Evolutionary conservation across 192 early-diverging fungal species (phyloP), one percentile per base, ranked within the genome.

Genomic region (Pecoramyces ruminantium): DNA sequence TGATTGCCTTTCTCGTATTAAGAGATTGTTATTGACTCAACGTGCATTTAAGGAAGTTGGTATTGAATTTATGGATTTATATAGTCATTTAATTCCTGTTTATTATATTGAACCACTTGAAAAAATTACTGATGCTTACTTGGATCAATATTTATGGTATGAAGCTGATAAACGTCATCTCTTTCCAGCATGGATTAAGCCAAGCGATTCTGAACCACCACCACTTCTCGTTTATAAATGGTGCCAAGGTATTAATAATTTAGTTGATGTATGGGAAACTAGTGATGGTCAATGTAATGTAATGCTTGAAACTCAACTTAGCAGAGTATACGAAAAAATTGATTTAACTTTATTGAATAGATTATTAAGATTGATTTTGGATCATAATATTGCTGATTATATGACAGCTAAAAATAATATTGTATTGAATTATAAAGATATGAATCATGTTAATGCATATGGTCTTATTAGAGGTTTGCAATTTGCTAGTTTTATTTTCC

Each of bases 351-450:
- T 99, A 78, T 91, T 99, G 39, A 96, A 96, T 80, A 92, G 96
- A 77, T 88, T 99, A 34, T 86, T 99, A 83, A 92, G 98, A 67
- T 88, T 99, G 51, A 95, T 99, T 86, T 87, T 99, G 51, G 98
- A 99, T 87, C 98, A 98, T 89, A 97, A 98, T 84, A 91, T 99
- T 90, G 98, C 98, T n/a, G 98, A 99, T 83, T 99, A 99, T 84
- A 96, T 98, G 92, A 97, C 98, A 0, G 95, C 96, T 82, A 99
- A 99, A 88, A 99, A 99, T 89, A 99, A 99, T 88, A 93, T 99
- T 39, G 95, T 93, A 18, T 85, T 99, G 78, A 96, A 91, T 81
- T 99, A 97, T 89, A 99, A 98, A 88, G 98, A 99, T 82, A 99
- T 99, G 98, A 95, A 95, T 86, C 98, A 99, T 85, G 94, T 97